Evolutionary conservation across 1,284 basidiomycete genomes (phyloP), one percentile per base, ranked within the genome.

Genomic region (Cryptococcus maquisensis): DNA sequence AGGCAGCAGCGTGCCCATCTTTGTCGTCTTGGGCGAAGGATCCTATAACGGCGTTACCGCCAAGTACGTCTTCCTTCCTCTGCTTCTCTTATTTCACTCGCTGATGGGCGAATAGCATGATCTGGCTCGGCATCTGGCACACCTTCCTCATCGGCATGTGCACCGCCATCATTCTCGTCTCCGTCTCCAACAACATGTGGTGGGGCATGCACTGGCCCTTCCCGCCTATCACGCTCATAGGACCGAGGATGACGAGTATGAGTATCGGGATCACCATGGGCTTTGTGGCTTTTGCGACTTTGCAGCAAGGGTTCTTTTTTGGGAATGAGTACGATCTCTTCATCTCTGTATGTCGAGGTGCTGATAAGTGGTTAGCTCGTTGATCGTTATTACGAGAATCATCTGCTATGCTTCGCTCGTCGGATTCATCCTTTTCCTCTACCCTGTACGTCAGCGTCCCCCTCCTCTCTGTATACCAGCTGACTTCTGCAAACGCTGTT

Each of bases 151-250:
- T 66, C 1, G 55, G 60, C 37, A 60, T 69, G 57, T 69, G 65
- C 26, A 24, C 62, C 4, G 65, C 57, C 6, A 59, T 68, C 10
- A 50, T 66, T 46, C 49, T 64, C 5, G 68, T 68, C 2, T 56
- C 62, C 8, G 44, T 59, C n/a, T 54, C 61, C 4, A 68, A 69
- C 41, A 63, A 65, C 51, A 52, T 64, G 68, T 61, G 58, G 21
- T 67, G 56, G 51, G 68, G 68, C 2, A 68, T 68, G 65, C 65
- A 68, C 47, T 45, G 60, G 16, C 56, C 60, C 7, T 57, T 59
- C 49, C 52, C 55, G 44, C 62, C 60, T 36, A 59, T 69, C 21
- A 68, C 68, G 0, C 55, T 69, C 2, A 64, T 69, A 9, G 68
- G 68, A 21, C 66, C 65, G 2, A 41, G 68, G 15, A 51, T 62